A percentile compares a stretch with the other conserved stretches of the same genome.
Conservation (phyloP, 352 stramenopile species). For the Hyaloperonospora brassicae region DNA sequence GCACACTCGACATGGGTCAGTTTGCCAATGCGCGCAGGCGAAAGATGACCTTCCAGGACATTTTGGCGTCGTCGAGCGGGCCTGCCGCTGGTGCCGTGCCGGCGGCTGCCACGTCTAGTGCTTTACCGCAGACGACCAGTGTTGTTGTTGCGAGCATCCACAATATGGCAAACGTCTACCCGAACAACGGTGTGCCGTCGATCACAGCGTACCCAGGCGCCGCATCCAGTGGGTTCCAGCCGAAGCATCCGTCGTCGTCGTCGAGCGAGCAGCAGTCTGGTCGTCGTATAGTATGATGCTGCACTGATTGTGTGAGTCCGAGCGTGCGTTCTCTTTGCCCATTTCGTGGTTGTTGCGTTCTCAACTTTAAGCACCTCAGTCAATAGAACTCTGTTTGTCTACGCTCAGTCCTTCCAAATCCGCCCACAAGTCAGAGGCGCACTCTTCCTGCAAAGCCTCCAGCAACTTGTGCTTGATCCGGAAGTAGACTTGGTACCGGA, state of each 20-base stretch:
- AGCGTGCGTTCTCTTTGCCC: slow-evolving; percentile 10
- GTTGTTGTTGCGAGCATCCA: slow-evolving; percentile 12
- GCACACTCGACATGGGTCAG: slow-evolving; percentile 78
- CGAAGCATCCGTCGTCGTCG: slow-evolving; percentile 14
- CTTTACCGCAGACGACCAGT: slow-evolving; percentile 13
- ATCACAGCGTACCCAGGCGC: slow-evolving; percentile 14
- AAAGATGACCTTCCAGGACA: slow-evolving; percentile 87
- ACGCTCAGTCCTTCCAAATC: slow-evolving; percentile 47
- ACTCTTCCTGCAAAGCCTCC: slow-evolving; percentile 23
- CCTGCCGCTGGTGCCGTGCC: slow-evolving; percentile 6
- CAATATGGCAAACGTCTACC: slow-evolving; percentile 50
- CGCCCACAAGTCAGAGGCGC: slow-evolving; percentile 31
- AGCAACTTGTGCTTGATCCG: slow-evolving; percentile 68
- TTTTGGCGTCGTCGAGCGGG: slow-evolving; percentile 53
- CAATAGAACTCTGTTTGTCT: slow-evolving; percentile 18
- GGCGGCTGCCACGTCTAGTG: slow-evolving; percentile 10
- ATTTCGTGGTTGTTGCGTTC: slow-evolving; percentile 18
- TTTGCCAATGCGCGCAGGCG: slow-evolving; percentile 67
- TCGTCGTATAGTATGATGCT: slow-evolving; percentile 51
- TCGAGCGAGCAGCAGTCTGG: slow-evolving; percentile 23
- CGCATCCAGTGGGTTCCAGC: slow-evolving; percentile 16
- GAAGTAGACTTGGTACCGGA: slow-evolving; percentile 81
- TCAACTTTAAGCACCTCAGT: slow-evolving; percentile 20
- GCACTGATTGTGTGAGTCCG: slow-evolving; percentile 20
- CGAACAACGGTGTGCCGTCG: slow-evolving; percentile 20